Conservation (phyloP, 2,329 filamentous ascomycete species). For the Alternaria metachromatica region DNA sequence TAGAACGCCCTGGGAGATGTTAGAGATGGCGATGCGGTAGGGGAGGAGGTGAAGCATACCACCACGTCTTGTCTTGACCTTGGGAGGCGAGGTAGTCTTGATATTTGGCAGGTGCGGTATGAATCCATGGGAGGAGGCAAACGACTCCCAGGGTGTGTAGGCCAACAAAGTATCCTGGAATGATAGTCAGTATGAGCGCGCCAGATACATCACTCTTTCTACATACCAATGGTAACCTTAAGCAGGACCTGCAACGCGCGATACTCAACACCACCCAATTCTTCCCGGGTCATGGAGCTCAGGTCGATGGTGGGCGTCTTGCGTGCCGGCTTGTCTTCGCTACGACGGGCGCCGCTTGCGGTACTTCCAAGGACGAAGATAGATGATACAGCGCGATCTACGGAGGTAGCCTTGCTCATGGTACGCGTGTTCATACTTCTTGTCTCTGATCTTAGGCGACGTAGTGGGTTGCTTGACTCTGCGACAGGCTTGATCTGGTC, state of each 20-base stretch:
- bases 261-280: constrained; percentile 96
- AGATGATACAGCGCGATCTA: constrained; percentile 51
- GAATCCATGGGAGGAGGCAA: constrained; percentile 81
- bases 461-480: constrained; percentile 2
- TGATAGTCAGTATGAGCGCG: constrained; percentile 24
- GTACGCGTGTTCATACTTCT: constrained; percentile 24
- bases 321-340: constrained; percentile 25
- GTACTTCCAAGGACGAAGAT: constrained; percentile 54
- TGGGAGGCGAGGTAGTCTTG: constrained; percentile 52
- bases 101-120: constrained; percentile 50
- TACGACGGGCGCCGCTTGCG: constrained; percentile 65
- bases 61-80: constrained; percentile 57
- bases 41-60: constrained; percentile 46
- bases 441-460: constrained; percentile 14
- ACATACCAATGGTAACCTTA: constrained; percentile 75
- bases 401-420: constrained; percentile 43
- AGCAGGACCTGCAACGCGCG: constrained; percentile 86
- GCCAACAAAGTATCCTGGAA: constrained; percentile 69
- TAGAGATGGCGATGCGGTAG: constrained; percentile 64
- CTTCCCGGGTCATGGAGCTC: constrained; percentile 64
- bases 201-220: constrained; percentile 22
- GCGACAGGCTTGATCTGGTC: constrained; percentile 12
- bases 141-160: constrained; percentile 80
- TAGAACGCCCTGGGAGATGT: constrained; percentile 79
- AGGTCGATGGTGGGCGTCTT: constrained; percentile 55